Evolutionary conservation across 257 asterid species (phyloP), one percentile per base, ranked within the genome.

Genomic region (Lavandula angustifolia): DNA sequence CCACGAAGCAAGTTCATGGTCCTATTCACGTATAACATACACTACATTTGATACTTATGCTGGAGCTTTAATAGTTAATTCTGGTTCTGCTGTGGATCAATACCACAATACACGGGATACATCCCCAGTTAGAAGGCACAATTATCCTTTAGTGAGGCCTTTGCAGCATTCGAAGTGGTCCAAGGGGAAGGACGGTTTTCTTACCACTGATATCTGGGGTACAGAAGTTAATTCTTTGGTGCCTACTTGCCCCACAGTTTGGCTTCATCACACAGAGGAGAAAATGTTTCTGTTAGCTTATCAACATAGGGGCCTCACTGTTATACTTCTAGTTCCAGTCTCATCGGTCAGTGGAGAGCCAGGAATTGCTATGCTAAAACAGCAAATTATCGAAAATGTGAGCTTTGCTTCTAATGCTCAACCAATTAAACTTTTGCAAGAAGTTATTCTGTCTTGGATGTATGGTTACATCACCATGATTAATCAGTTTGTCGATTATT

Each of bases 171-270:
- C 78, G 52, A 83, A 86, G 78, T 94, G 99, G 99, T 86, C 92
- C 41, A 90, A 85, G 73, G 95, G 87, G 60, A 87, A 90, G 79
- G 92, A 84, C 29, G 95, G 95, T 31, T 90, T 94, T 74, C 96
- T 94, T 69, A 79, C 76, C 58, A 81, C 95, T n/a, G 85, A 94
- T 79, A 76, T 75, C 61, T 94, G 97, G 99, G 96, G 96, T 67
- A 71, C 83, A 72, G 91, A 82, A 34, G 85, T 60, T 70, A 90
- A 86, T 61, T 66, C 81, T 73, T 76, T 68, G 54, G 50, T 72
- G 73, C 85, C 78, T 66, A 68, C 75, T 12, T 67, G 79, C 77
- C 97, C 96, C 54, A 83, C 85, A 18, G 73, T 94, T 69, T 90
- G 86, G 87, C 89, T 90, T 76, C 79, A 73, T 59, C 84, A 83